Evolutionary conservation across 2,329 filamentous ascomycete species (phyloP), one percentile per base, ranked within the genome.

Genomic region (Colletotrichum gloeosporioides): DNA sequence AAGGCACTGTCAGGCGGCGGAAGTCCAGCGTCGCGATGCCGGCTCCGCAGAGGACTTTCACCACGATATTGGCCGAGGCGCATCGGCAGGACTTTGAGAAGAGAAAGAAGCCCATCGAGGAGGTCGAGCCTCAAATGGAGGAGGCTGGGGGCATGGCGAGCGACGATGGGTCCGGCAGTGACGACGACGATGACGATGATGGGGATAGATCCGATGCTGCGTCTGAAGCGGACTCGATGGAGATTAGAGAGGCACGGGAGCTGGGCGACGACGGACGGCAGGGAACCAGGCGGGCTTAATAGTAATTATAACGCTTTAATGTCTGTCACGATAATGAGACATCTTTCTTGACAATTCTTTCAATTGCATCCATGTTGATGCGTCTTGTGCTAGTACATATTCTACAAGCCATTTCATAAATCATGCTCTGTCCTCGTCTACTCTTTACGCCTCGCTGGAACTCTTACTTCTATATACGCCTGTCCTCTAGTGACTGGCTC

Each of bases 1-100:
- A 77, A 31, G 73, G 77, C 8, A 78, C 81, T n/a, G 76, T 84
- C 22, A 77, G 79, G 27, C 81, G 75, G 39, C 83, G 29, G 49
- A 78, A 78, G 49, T 69, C 75, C 7, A 77, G 78, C 13, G 62
- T 80, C 18, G 77, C 79, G 27, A 78, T 79, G 67, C 44, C 44
- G n/a, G 49, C 55, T 61, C 25, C 72, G 32, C 76, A 75, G 10
- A 85, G 84, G 22, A 85, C 85, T 1, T 88, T 92, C 71, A 87
- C 88, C 7, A 92, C 89, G 16, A 92, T 96, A n/a, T 89, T 98
- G 79, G 94, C 95, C 6, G 90, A 93, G 77, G 96, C 96, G 8
- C 97, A 99, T 83, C 94, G 92, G 77, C 94, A 98, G 83, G 96
- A 99, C 85, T 99, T 98, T 83, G 95, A 98, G 85, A 94, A 97